Conservation (phyloP, 1,139 yeast genomes). For the Kodamaea suecica region DNA sequence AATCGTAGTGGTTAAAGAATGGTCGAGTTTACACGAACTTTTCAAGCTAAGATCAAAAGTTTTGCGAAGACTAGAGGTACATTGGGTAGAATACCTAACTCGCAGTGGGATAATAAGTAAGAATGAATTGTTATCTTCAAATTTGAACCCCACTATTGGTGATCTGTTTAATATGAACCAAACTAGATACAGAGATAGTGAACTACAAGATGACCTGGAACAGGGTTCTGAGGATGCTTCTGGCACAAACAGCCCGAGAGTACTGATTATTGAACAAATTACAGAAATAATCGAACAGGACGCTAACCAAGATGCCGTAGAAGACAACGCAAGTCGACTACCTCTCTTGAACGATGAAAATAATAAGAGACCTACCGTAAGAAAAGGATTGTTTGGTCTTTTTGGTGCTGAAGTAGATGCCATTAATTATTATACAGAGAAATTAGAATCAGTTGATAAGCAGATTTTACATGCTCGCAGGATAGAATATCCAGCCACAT, state of each 20-base stretch:
- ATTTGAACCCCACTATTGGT: conserved; percentile 29
- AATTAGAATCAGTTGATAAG: conserved; percentile 55
- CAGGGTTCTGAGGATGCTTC: not conserved
- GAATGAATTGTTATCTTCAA: conserved; percentile 27
- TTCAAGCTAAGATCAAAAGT: conserved; percentile 57
- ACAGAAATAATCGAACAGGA: conserved; percentile 23
- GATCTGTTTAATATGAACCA: conserved; percentile 23
- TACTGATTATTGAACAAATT: conserved; percentile 21
- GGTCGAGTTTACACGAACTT: conserved; percentile 68
- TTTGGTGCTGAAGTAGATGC: conserved; percentile 63
- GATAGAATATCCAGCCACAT: conserved; percentile 60
- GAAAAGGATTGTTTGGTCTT: conserved; percentile 49
- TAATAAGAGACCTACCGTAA: conserved; percentile 47
- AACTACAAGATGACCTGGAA: conserved; percentile 5
- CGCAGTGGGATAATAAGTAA: conserved; percentile 30
- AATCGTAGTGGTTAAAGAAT: conserved; percentile 77
- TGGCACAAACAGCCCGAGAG: conserved; percentile 7
- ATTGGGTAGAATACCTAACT: conserved; percentile 74
- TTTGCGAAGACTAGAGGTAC: conserved; percentile 58
- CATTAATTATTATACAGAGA: conserved; percentile 56
- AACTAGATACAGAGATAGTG: conserved; percentile 12
- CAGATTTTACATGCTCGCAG: conserved; percentile 55
- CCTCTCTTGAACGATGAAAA: conserved; percentile 5
- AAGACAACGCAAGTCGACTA: conserved; percentile 6
- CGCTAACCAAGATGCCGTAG: conserved; percentile 11